phyloP scores from a whole-genome alignment of 352 stramenopile genomes.

The Pythium folliculosum region DNA sequence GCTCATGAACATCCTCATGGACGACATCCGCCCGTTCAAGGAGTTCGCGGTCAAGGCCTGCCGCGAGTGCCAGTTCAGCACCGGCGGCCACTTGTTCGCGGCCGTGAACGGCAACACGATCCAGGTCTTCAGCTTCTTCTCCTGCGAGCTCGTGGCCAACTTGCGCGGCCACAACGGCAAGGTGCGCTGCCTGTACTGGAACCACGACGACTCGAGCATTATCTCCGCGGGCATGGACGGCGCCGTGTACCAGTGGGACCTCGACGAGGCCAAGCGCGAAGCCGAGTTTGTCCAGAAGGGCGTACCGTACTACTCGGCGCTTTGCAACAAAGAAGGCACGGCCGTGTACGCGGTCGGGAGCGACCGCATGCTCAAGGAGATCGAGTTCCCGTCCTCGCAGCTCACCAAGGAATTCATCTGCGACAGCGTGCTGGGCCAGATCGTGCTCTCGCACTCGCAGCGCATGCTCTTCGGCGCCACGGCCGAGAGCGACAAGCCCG shows the following conservation, averaged over 20 bases:
- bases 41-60: conserved; percentile 86
- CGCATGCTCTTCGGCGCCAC: conserved; percentile 90
- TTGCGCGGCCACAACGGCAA: conserved; percentile 94
- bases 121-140: conserved; percentile 92
- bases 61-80: conserved; percentile 81
- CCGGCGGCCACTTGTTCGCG: conserved; percentile 92
- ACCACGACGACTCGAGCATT: conserved; percentile 82
- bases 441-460: conserved; percentile 84
- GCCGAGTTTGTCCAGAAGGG: conserved; percentile 93
- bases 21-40: conserved; percentile 86
- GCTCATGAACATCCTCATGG: conserved; percentile 92
- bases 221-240: conserved; percentile 91
- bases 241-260: conserved; percentile 93
- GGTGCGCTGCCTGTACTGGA: conserved; percentile 88
- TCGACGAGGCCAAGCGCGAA: conserved; percentile 90
- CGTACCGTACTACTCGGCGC: conserved; percentile 86
- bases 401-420: conserved; percentile 82
- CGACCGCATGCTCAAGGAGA: conserved; percentile 91
- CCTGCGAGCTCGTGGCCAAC: conserved; percentile 87
- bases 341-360: conserved; percentile 84
- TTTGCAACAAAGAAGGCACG: conserved; percentile 83
- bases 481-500: conserved; percentile 69
- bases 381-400: conserved; percentile 82
- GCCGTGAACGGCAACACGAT: conserved; percentile 94
- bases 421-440: conserved; percentile 78